Evolutionary conservation across 345 rosid genomes (phyloP).

Genomic region (Syzygium aqueum): DNA sequence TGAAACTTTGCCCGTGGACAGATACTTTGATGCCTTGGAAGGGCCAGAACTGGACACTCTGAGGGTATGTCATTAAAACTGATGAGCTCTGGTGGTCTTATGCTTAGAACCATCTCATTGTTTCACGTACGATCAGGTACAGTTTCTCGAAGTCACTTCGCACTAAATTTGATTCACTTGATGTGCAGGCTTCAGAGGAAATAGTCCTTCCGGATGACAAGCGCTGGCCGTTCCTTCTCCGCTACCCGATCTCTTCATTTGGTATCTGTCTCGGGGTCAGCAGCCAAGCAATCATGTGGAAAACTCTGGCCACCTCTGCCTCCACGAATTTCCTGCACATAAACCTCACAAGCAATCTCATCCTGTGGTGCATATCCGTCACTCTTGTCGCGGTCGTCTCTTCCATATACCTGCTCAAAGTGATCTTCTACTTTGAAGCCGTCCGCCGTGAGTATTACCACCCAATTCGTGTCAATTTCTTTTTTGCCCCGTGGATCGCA

Average conservation of each 20-base stretch:
- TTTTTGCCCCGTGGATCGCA: constrained; percentile 88
- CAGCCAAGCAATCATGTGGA: constrained; percentile 94
- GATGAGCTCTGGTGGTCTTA: neutral
- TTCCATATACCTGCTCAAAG: constrained; percentile 49
- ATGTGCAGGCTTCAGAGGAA: constrained; percentile 54
- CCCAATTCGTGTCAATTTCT: constrained; percentile 85
- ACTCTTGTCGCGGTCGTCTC: constrained; percentile 38
- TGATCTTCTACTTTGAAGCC: constrained; percentile 68
- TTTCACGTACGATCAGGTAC: neutral
- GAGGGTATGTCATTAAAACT: constrained; percentile 27
- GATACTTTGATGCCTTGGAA: constrained; percentile 77
- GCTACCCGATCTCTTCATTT: constrained; percentile 64
- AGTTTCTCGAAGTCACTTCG: neutral
- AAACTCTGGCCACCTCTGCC: constrained; percentile 48
- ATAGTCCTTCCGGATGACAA: constrained; percentile 69
- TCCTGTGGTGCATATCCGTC: constrained; percentile 64
- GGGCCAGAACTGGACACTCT: constrained; percentile 89
- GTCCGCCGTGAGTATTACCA: constrained; percentile 83
- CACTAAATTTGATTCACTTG: neutral
- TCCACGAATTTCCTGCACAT: constrained; percentile 70
- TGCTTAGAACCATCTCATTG: neutral
- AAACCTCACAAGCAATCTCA: constrained; percentile 25
- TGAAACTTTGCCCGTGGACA: constrained; percentile 54
- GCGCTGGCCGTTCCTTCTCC: constrained; percentile 86
- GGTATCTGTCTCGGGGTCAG: constrained; percentile 91